Evolutionary conservation across 139 green algal genomes (phyloP).

Genomic region (Asterochloris sp.): DNA sequence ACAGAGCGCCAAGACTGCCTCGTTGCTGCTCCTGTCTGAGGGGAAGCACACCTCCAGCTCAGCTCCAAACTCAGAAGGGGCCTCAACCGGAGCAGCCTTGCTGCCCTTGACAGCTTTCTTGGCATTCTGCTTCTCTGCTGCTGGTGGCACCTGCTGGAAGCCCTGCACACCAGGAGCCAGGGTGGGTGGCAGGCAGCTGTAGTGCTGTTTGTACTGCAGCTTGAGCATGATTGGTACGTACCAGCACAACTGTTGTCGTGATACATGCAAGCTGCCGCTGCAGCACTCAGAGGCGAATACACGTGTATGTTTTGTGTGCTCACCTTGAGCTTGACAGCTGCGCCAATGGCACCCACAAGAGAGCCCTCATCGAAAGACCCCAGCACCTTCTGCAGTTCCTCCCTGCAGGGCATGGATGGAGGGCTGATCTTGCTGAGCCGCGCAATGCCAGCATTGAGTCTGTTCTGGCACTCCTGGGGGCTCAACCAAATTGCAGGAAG

Average conservation of each 20-base stretch:
- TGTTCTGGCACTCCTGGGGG: not conserved
- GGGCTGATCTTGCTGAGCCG: not conserved
- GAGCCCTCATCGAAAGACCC: constrained; percentile 28
- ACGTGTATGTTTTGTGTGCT: not conserved
- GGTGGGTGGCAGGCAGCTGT: no score
- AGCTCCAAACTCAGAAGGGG: constrained; percentile 36
- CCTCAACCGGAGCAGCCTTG: not conserved
- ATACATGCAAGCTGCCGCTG: no score
- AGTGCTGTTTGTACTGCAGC: no score
- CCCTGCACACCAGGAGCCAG: no score
- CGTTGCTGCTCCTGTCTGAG: not conserved
- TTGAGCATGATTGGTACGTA: no score
- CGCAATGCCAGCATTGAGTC: not conserved
- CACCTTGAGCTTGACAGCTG: constrained; percentile 15
- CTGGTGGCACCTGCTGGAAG: no score
- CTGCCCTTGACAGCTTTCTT: not conserved
- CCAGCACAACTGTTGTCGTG: no score
- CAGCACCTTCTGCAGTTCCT: constrained; percentile 9
- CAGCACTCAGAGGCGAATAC: no score
- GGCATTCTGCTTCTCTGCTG: no score
- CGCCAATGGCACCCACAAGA: constrained; percentile 29
- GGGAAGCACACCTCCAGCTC: constrained; percentile 21
- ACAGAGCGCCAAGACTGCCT: constrained; percentile 11
- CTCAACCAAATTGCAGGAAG: no score
- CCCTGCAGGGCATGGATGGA: constrained; percentile 5